Percentiles rank a stretch among this genome's conserved stretches.
These are phyloP conservation scores for Bruguiera parviflora DNA, from an alignment of 345 rosid species.

Conservation along the genomic window DNA sequence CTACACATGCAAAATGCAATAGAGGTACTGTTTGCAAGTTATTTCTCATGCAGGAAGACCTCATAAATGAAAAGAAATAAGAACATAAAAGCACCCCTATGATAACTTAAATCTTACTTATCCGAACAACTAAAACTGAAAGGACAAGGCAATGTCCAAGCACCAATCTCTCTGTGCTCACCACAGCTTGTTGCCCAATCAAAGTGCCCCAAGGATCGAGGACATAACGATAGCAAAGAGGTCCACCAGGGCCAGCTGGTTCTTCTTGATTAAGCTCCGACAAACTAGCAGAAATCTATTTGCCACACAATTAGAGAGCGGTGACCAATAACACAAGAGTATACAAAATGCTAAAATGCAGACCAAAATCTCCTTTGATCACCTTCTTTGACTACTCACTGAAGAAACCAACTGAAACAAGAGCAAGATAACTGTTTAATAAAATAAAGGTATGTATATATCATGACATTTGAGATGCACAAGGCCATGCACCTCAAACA, in stretches of 20 bases:
- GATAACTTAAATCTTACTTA: conserved; percentile 45
- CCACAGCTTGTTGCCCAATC: conserved; percentile 80
- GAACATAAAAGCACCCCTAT: background rate
- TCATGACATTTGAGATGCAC: too few relatives aligned
- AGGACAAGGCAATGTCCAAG: conserved; percentile 92
- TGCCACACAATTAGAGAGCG: background rate
- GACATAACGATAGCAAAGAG: conserved; percentile 61
- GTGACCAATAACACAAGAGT: background rate
- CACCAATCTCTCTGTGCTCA: conserved; percentile 72
- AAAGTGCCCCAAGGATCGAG: conserved; percentile 86
- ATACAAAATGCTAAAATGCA: conserved; percentile 3
- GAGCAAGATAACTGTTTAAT: too few relatives aligned
- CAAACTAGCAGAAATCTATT: conserved; percentile 16
- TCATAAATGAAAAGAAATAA: background rate
- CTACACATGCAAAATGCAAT: too few relatives aligned
- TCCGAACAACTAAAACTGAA: conserved; percentile 68
- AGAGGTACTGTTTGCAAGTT: too few relatives aligned
- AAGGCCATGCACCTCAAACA: too few relatives aligned
- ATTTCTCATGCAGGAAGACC: background rate
- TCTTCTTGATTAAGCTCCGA: conserved; percentile 93
- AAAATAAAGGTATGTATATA: too few relatives aligned
- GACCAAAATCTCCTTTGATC: too few relatives aligned
- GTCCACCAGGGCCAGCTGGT: conserved; percentile 92
- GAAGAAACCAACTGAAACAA: too few relatives aligned
- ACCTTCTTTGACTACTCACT: too few relatives aligned